Evolutionary conservation across 2,329 filamentous ascomycete genomes (phyloP).

Genomic region (Ceratocystis eucalypticola): DNA sequence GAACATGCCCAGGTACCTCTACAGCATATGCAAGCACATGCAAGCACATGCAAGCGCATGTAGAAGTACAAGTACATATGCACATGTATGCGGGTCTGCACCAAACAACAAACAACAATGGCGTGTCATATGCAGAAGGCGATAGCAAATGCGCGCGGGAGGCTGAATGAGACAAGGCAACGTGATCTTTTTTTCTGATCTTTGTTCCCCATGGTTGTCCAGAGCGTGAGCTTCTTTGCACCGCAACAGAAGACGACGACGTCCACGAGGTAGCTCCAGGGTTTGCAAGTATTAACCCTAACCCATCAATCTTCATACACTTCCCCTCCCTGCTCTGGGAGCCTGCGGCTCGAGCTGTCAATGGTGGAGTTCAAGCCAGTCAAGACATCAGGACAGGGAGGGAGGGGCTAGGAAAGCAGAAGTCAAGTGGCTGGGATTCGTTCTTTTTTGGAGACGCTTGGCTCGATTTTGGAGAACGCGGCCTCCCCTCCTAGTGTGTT

Average conservation of each 20-base stretch:
- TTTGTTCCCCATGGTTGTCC: neutral
- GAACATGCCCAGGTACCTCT: no score
- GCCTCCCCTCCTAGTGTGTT: neutral
- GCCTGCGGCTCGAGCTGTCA: neutral
- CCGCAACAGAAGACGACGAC: no score
- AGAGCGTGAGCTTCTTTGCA: neutral
- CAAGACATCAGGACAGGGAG: no score
- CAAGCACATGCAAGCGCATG: no score
- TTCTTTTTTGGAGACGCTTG: neutral
- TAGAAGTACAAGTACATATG: no score
- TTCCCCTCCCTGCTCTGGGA: neutral
- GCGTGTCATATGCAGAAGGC: neutral
- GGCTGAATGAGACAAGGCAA: neutral
- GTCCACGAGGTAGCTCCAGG: neutral
- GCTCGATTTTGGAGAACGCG: neutral
- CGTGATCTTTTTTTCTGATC: no score
- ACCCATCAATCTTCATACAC: no score
- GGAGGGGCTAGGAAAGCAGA: neutral
- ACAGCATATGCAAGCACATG: no score
- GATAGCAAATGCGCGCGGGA: neutral
- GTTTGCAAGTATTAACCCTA: neutral
- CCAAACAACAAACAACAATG: neutral
- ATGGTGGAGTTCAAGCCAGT: neutral
- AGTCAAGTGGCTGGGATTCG: neutral
- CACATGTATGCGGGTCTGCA: neutral